phyloP scores from a whole-genome alignment of 2,329 filamentous ascomycete genomes.

The Aspergillus floridensis region DNA sequence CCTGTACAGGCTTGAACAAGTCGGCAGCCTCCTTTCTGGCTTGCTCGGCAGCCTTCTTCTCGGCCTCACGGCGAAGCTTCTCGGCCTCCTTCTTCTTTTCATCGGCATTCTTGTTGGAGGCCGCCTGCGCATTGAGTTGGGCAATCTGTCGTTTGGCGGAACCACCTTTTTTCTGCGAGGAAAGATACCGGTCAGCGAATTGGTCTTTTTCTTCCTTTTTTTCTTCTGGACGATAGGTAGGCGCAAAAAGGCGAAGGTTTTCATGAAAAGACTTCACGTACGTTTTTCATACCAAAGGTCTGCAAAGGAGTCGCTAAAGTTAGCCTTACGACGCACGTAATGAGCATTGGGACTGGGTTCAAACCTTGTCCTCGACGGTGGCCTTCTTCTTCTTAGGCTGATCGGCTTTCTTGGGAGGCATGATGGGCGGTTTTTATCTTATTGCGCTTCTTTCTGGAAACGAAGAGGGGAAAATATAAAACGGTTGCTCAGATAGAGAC shows the following conservation, averaged over 20 bases:
- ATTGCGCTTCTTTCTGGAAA: conserved; percentile 8
- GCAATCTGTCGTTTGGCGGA: conserved; percentile 88
- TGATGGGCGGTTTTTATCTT: conserved; percentile 33
- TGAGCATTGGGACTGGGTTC: conserved; percentile 18
- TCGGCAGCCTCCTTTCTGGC: conserved; percentile 77
- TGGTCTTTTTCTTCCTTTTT: not conserved
- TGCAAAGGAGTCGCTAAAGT: conserved; percentile 24
- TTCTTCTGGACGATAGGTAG: not conserved
- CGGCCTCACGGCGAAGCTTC: conserved; percentile 67
- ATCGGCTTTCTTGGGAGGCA: conserved; percentile 49
- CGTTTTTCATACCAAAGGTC: conserved; percentile 99
- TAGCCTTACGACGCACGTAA: conserved; percentile 14
- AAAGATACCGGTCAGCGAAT: conserved; percentile 20
- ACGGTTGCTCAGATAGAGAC: not conserved
- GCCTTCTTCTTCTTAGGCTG: conserved; percentile 50
- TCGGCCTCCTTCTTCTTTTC: conserved; percentile 76
- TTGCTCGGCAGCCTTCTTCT: conserved; percentile 86
- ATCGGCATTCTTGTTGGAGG: conserved; percentile 74
- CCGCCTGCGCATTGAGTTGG: conserved; percentile 71
- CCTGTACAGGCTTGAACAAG: conserved; percentile 85
- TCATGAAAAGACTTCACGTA: conserved; percentile 33
- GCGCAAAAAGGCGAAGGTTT: not conserved
- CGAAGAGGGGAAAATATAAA: conserved; percentile 5
- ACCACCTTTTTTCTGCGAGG: conserved; percentile 75
- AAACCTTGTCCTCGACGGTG: conserved; percentile 73